A percentile compares a stretch with the other conserved stretches of the same genome.
These are phyloP conservation scores for Nemania sp. DNA, from an alignment of 2,329 filamentous ascomycete genomes.

Conservation along the genomic window DNA sequence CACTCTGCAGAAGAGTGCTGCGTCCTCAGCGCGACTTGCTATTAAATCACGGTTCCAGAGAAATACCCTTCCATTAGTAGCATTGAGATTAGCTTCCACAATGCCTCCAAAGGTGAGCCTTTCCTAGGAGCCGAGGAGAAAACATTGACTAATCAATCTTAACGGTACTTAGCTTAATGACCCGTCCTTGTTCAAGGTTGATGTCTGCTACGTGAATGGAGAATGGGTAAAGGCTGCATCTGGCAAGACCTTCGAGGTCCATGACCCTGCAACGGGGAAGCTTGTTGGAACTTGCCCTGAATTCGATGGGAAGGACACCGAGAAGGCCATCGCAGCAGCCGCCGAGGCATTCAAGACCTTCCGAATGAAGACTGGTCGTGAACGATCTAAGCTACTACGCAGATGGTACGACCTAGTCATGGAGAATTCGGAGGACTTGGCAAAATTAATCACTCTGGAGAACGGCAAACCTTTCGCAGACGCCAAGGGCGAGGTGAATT, in stretches of 20 bases:
- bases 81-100: conserved; percentile 48
- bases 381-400: conserved; percentile 78
- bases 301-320: conserved; percentile 81
- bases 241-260: conserved; percentile 91
- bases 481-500: conserved; percentile 77
- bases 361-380: conserved; percentile 76
- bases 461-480: conserved; percentile 87
- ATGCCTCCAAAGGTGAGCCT: conserved; percentile 47
- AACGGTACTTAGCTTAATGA: conserved; percentile 74
- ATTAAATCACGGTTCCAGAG: conserved; percentile 49
- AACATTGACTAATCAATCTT: conserved; percentile 22
- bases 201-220: conserved; percentile 88
- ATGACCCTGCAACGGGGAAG: conserved; percentile 84
- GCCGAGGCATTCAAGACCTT: conserved; percentile 79
- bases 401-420: conserved; percentile 86
- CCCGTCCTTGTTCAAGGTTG: conserved; percentile 83
- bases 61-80: conserved; percentile 47
- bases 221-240: conserved; percentile 89
- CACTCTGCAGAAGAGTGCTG: conserved; percentile 44
- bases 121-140: background rate
- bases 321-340: conserved; percentile 86
- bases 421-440: conserved; percentile 83
- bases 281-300: conserved; percentile 88
- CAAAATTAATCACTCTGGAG: conserved; percentile 87
- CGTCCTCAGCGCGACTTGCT: conserved; percentile 42